Evolutionary conservation across 2,329 filamentous ascomycete genomes (phyloP).

Genomic region (Cladosporium sp.): DNA sequence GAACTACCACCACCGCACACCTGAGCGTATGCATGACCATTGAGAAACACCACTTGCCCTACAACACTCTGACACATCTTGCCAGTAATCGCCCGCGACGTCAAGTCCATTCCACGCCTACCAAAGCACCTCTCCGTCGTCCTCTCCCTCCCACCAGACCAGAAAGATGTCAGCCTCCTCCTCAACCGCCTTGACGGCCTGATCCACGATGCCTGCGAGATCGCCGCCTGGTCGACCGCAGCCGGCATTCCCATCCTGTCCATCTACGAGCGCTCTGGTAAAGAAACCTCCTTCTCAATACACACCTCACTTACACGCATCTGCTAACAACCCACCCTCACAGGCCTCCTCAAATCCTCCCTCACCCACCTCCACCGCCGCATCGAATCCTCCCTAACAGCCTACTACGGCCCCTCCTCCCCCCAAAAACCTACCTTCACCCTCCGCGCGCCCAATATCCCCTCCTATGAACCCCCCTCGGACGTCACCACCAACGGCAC

Average conservation of each 20-base stretch:
- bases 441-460: conserved; percentile 69
- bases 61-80: neutral
- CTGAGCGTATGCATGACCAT: conserved; percentile 55
- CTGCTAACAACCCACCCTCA: neutral
- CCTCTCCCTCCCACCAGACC: conserved; percentile 69
- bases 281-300: neutral
- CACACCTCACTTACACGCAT: neutral
- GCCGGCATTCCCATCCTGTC: conserved; percentile 85
- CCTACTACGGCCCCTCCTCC: conserved; percentile 74
- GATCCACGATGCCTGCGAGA: conserved; percentile 86
- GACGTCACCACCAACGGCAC: conserved; percentile 23
- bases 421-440: conserved; percentile 68
- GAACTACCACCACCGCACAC: conserved; percentile 94
- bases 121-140: conserved; percentile 88
- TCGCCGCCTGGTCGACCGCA: conserved; percentile 89
- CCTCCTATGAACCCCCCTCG: conserved; percentile 53
- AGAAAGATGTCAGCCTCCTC: conserved; percentile 58
- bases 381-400: conserved; percentile 74
- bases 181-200: conserved; percentile 64
- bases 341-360: conserved; percentile 85
- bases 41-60: neutral
- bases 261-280: conserved; percentile 89
- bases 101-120: conserved; percentile 69
- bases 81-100: conserved; percentile 77
- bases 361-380: conserved; percentile 80